A percentile compares a stretch with the other conserved stretches of the same genome.
Conservation (phyloP, 2,329 filamentous ascomycete species). For the Neofusicoccum sp. region DNA sequence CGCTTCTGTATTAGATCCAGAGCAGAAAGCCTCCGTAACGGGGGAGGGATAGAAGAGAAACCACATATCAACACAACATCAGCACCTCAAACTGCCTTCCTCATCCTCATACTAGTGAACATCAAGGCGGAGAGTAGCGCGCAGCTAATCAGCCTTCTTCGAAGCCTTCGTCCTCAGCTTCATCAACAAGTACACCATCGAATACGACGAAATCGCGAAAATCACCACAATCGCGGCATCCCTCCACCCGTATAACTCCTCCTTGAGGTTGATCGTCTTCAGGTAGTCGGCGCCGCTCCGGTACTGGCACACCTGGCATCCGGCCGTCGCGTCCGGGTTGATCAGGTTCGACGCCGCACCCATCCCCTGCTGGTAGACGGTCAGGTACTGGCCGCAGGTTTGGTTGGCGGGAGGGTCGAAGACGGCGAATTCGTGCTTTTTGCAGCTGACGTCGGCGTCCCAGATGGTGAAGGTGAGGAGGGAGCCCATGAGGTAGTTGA, state of each 20-base stretch:
- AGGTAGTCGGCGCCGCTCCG: conserved; percentile 62
- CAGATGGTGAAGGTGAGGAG: conserved; percentile 46
- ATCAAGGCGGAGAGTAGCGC: no score
- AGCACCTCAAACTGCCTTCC: no score
- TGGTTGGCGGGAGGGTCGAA: conserved; percentile 54
- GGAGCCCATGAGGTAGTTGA: conserved; percentile 47
- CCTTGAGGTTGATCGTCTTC: conserved; percentile 56
- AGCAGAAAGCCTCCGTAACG: no score
- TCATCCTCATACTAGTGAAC: no score
- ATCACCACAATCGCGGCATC: conserved; percentile 63
- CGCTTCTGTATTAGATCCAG: no score
- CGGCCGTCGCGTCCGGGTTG: conserved; percentile 60
- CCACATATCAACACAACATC: no score
- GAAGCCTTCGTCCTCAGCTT: conserved; percentile 45
- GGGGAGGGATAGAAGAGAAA: no score
- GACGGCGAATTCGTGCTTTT: conserved; percentile 39
- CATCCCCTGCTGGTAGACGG: conserved; percentile 52
- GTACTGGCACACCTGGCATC: conserved; percentile 66
- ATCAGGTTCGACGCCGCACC: conserved; percentile 56
- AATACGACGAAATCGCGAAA: conserved; percentile 60
- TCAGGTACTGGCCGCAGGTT: conserved; percentile 63
- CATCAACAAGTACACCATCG: conserved; percentile 48
- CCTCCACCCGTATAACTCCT: conserved; percentile 67
- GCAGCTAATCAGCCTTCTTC: conserved; percentile 41
- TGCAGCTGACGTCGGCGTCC: conserved; percentile 44